Conservation (phyloP, 352 stramenopile species). For the Globisporangium solare region DNA sequence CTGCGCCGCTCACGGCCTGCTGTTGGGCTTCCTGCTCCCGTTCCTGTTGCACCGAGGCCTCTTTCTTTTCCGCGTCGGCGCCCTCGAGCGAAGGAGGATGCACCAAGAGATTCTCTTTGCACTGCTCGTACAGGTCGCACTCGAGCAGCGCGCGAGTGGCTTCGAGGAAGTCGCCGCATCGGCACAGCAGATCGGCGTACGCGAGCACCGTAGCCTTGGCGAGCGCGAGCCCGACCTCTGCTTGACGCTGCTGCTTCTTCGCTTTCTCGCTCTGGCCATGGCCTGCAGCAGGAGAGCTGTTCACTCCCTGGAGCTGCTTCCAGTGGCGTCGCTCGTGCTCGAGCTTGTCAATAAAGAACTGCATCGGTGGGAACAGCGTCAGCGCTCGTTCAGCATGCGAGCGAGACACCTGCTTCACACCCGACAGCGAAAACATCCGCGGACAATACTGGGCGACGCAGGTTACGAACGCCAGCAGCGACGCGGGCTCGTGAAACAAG, state of each 20-base stretch:
- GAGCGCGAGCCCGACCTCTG: slow-evolving; percentile 9
- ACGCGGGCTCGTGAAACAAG: slow-evolving; percentile 54
- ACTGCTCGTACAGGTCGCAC: slow-evolving; percentile 60
- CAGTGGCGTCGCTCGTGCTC: slow-evolving; percentile 7
- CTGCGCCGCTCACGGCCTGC: slow-evolving; percentile 15
- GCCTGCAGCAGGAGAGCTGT: background rate
- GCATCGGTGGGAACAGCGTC: slow-evolving; percentile 48
- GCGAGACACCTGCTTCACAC: slow-evolving; percentile 28
- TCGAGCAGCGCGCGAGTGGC: slow-evolving; percentile 52
- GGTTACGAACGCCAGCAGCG: slow-evolving; percentile 54
- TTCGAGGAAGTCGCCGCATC: slow-evolving; percentile 49
- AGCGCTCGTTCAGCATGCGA: slow-evolving; percentile 69
- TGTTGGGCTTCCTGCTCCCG: slow-evolving; percentile 5
- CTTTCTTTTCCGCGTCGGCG: background rate
- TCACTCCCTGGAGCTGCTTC: slow-evolving; percentile 8
- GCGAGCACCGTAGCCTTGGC: slow-evolving; percentile 40
- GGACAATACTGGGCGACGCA: slow-evolving; percentile 59
- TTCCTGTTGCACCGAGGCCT: slow-evolving; percentile 11
- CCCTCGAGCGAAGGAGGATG: slow-evolving; percentile 5
- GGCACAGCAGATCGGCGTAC: slow-evolving; percentile 53
- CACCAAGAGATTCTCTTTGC: slow-evolving; percentile 35
- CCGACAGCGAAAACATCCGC: slow-evolving; percentile 61
- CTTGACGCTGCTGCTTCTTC: slow-evolving; percentile 7
- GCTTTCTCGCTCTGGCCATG: background rate
- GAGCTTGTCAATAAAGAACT: slow-evolving; percentile 40